Evolutionary conservation across 768 basidiomycete genomes (phyloP), one percentile per base, ranked within the genome.

Genomic region (Lentinula guzmanii): DNA sequence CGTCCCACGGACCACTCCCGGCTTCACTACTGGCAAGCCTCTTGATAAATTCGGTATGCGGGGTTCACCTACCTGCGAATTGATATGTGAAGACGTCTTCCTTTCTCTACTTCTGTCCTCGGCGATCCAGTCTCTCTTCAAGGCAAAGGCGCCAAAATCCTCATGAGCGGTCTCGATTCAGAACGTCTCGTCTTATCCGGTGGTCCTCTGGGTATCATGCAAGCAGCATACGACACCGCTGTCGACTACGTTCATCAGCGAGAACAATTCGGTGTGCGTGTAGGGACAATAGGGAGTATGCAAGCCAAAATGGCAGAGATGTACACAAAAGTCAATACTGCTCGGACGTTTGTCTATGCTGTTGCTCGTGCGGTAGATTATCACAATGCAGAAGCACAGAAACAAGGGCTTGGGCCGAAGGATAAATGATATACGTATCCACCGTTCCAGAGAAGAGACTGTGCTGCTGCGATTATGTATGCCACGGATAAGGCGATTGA

Each of bases 11-110:
- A 86, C 76, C 6, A 93, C 90, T 71, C 72, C 81, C 46, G 95
- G 93, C 1, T 95, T 95, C 73, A 93, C 92, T 5, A 90, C 92
- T 0, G 89, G 90, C 65, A 91, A 89, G 62, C 94, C 95, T 67
- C 78, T 98, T 18, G 95, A 98, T 72, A 98, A 98, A 72, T 87
- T 97, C 69, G 95, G 95, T 1, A 98, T 98, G 95, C 79, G 95
- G 66, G 95, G 95, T 42, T 93, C 91, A 62, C 94, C 97, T 67
- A 98, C 95, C 2, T 93, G 93, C 65, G 95, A 98, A 70, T 76
- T 97, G 24, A 86, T 95, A 18, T 97, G 97, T 62, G 92, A 96
- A 65, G 82, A 93, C 66, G 95, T 93, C 66, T 83, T 89, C 66
- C 90, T 98, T 3, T 93, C 95, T 39, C 52, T n/a, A 13, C 34